These are phyloP conservation scores for Parafenestella ontariensis DNA, from an alignment of 2,329 filamentous ascomycete genomes.

Conservation along the genomic window DNA sequence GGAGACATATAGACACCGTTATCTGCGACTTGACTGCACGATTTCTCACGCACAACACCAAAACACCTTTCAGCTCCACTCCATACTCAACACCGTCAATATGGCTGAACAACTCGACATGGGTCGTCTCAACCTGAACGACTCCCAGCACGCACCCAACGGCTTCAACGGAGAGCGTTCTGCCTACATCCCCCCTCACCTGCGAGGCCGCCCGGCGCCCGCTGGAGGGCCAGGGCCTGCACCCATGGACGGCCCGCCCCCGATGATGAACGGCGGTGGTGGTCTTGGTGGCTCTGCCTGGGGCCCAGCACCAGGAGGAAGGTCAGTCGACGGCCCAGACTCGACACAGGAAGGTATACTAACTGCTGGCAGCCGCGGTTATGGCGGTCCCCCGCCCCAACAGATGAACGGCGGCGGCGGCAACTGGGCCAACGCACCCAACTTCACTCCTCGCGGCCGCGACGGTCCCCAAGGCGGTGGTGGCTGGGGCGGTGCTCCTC, in stretches of 20 bases:
- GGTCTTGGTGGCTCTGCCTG: constrained; percentile 69
- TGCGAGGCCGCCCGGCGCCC: constrained; percentile 61
- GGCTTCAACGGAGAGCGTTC: constrained; percentile 65
- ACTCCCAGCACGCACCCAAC: constrained; percentile 66
- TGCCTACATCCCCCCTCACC: constrained; percentile 84
- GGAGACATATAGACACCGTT: constrained; percentile 28
- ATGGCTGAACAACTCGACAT: constrained; percentile 75
- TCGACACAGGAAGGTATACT: constrained; percentile 11
- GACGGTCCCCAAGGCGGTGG: constrained; percentile 40
- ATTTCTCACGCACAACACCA: constrained; percentile 5
- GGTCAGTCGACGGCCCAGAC: constrained; percentile 27
- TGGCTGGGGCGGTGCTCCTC: constrained; percentile 49
- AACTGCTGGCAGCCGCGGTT: constrained; percentile 37
- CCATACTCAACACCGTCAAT: constrained; percentile 27
- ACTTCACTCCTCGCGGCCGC: constrained; percentile 61
- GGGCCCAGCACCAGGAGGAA: constrained; percentile 48
- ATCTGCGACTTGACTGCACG: constrained; percentile 21
- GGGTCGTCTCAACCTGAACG: constrained; percentile 73
- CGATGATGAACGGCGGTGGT: constrained; percentile 60
- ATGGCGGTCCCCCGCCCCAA: constrained; percentile 39
- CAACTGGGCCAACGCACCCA: constrained; percentile 65
- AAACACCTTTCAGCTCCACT: constrained; percentile 10
- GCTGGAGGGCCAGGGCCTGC: constrained; percentile 43
- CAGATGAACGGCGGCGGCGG: constrained; percentile 62
- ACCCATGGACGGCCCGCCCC: constrained; percentile 47